A percentile compares a stretch with the other conserved stretches of the same genome.
Conservation (phyloP, 139 green algal species). For the Tetradesmus obliquus region DNA sequence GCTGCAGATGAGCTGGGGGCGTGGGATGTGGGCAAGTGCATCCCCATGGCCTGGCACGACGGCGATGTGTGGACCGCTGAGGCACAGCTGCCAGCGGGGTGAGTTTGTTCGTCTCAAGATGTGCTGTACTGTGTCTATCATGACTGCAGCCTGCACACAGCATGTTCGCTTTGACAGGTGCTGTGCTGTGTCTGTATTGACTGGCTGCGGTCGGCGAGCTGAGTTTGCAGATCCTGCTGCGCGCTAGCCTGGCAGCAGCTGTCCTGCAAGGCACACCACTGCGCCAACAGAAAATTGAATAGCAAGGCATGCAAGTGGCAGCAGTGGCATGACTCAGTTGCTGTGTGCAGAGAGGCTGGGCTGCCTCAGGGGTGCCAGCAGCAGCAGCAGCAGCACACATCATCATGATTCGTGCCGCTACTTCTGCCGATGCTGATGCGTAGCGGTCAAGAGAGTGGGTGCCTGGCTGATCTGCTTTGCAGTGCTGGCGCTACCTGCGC, state of each 20-base stretch:
- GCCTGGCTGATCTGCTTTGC: too few species aligned
- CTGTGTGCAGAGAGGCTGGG: neutral
- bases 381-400: neutral
- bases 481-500: too few species aligned
- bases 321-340: too few species aligned
- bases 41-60: conserved; percentile 42
- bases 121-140: neutral
- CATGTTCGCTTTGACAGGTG: too few species aligned
- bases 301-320: too few species aligned
- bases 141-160: neutral
- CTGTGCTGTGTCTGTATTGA: neutral
- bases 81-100: conserved; percentile 32
- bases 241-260: neutral
- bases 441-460: neutral
- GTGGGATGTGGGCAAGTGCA: conserved; percentile 22
- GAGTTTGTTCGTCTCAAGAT: neutral
- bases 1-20: neutral
- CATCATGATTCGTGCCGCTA: neutral
- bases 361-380: neutral
- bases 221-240: neutral
- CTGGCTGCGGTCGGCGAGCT: neutral
- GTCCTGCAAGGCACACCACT: too few species aligned
- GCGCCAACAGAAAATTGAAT: too few species aligned
- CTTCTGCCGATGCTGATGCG: neutral
- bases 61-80: conserved; percentile 45